Percentiles rank a stretch among this genome's conserved stretches.
phyloP scores from a whole-genome alignment of 2,329 filamentous ascomycete species.

The Fusarium sp. region DNA sequence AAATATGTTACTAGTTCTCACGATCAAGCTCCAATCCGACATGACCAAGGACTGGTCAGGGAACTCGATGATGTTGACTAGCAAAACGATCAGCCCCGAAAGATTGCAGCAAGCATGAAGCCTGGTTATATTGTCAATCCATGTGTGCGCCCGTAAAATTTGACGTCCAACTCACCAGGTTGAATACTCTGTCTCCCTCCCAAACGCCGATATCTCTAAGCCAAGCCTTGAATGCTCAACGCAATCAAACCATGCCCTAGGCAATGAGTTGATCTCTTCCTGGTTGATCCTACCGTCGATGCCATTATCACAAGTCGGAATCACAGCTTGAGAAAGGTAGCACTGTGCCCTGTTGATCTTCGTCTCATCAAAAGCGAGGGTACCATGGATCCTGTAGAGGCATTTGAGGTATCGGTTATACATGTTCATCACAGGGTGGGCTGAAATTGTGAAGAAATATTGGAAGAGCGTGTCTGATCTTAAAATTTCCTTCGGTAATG shows the following conservation, averaged over 20 bases:
- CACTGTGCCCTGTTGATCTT: background rate
- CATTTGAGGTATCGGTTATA: background rate
- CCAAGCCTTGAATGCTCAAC: background rate
- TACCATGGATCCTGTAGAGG: background rate
- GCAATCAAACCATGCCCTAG: background rate
- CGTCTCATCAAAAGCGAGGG: background rate
- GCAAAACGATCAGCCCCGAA: constrained; percentile 11
- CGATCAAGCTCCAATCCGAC: constrained; percentile 3
- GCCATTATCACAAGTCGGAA: background rate
- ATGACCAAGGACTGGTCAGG: background rate
- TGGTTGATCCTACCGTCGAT: background rate
- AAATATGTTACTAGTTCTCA: background rate
- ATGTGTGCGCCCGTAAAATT: rapidly evolving
- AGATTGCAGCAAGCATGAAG: constrained; percentile 15
- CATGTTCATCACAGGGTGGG: background rate
- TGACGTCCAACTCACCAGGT: background rate
- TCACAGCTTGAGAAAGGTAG: background rate
- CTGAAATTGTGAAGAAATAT: background rate
- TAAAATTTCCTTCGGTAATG: rapidly evolving
- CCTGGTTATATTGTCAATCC: background rate
- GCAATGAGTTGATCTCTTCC: background rate
- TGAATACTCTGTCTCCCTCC: background rate
- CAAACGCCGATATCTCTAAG: background rate
- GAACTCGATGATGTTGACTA: constrained; percentile 26
- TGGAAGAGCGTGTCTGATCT: background rate